Evolutionary conservation across 345 rosid species (phyloP).

Genomic region (Eucalyptus urophylla): DNA sequence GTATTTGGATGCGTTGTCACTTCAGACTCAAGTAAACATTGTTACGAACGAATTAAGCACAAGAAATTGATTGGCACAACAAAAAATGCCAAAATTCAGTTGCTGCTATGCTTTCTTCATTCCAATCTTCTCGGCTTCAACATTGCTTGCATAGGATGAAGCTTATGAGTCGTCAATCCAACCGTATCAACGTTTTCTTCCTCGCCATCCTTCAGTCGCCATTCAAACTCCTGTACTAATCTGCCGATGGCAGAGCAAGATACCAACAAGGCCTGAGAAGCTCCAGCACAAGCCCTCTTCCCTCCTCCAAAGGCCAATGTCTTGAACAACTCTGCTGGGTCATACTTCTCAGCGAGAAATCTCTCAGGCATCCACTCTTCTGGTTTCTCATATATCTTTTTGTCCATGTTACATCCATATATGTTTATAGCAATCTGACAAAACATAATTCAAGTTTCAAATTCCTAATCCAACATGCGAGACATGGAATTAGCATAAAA

Average conservation of each 20-base stretch:
- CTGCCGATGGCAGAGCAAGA: conserved; percentile 53
- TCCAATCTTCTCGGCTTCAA: conserved; percentile 33
- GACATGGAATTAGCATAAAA: neutral
- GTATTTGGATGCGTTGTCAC: neutral
- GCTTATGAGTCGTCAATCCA: conserved; percentile 65
- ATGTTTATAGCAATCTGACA: conserved; percentile 78
- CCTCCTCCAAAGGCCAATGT: conserved; percentile 95
- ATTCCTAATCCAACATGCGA: neutral
- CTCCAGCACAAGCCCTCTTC: conserved; percentile 69
- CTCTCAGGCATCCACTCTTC: conserved; percentile 75
- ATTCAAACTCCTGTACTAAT: conserved; percentile 69
- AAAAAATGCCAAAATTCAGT: neutral
- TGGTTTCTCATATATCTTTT: conserved; percentile 56
- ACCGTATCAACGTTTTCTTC: conserved; percentile 53
- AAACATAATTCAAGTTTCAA: neutral
- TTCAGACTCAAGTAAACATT: neutral
- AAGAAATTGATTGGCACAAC: neutral
- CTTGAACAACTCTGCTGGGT: conserved; percentile 47
- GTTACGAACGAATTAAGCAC: neutral
- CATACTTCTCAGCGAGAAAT: conserved; percentile 42
- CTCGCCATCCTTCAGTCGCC: conserved; percentile 55
- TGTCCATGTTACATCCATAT: conserved; percentile 88
- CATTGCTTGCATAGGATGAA: conserved; percentile 50
- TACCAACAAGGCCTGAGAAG: conserved; percentile 55
- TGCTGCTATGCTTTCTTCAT: neutral